These are phyloP conservation scores for Babesia gibsoni DNA, from an alignment of 169 alveolate species.

Conservation along the genomic window DNA sequence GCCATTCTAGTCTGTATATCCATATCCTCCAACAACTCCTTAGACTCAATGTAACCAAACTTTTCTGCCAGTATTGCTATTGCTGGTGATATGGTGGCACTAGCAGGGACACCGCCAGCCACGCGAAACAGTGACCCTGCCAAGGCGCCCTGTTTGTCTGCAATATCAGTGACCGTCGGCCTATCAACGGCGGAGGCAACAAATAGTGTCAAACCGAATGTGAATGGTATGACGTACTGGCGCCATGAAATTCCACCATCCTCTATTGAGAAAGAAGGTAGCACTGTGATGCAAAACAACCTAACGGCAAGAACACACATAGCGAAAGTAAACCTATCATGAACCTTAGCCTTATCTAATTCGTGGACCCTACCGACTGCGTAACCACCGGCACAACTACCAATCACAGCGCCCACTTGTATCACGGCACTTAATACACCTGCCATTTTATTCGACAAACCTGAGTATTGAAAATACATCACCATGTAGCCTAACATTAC, in stretches of 20 bases:
- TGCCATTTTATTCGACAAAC: slow-evolving; percentile 80
- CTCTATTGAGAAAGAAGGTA: slow-evolving; percentile 66
- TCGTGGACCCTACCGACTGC: slow-evolving; percentile 79
- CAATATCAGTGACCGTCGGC: slow-evolving; percentile 86
- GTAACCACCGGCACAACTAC: slow-evolving; percentile 87
- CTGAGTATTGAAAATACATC: slow-evolving; percentile 86
- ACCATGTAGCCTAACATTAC: slow-evolving; percentile 84
- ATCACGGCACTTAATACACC: slow-evolving; percentile 80
- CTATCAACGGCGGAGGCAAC: slow-evolving; percentile 89
- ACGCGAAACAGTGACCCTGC: slow-evolving; percentile 80
- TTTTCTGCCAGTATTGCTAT: slow-evolving; percentile 84
- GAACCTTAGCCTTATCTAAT: slow-evolving; percentile 72
- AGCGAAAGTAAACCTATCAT: slow-evolving; percentile 86
- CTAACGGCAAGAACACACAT: slow-evolving; percentile 70
- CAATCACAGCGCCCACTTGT: slow-evolving; percentile 83
- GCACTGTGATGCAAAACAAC: slow-evolving; percentile 64
- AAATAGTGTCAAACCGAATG: slow-evolving; percentile 82
- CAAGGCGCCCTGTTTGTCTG: slow-evolving; percentile 86
- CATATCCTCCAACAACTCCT: not conserved
- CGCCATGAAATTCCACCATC: slow-evolving; percentile 55
- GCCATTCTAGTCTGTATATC: not conserved
- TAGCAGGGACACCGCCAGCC: slow-evolving; percentile 84
- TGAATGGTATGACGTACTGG: slow-evolving; percentile 64
- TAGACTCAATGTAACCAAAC: slow-evolving; percentile 64
- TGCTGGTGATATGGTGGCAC: slow-evolving; percentile 83